Percentiles rank a stretch among this genome's conserved stretches.
These are phyloP conservation scores for Sporothrix humicola DNA, from an alignment of 2,329 filamentous ascomycete genomes.

Conservation along the genomic window DNA sequence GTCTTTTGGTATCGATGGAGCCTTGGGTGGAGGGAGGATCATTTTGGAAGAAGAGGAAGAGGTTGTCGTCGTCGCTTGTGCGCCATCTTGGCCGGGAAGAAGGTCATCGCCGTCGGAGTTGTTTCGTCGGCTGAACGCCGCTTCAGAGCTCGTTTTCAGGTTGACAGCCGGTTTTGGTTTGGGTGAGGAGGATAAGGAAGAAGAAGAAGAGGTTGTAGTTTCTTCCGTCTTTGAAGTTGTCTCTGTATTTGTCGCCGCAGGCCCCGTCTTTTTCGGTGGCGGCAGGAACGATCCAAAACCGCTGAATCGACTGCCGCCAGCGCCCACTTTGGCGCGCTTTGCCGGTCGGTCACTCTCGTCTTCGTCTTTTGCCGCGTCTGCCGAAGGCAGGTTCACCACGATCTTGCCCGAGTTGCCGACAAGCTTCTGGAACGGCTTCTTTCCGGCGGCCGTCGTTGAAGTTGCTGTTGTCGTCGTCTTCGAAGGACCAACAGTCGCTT, in stretches of 20 bases:
- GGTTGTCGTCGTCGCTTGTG: constrained; percentile 8
- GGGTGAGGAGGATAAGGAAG: constrained; percentile 36
- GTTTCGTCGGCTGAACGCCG: constrained; percentile 71
- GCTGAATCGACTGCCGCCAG: constrained; percentile 67
- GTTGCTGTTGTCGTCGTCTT: constrained; percentile 36
- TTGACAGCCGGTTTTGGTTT: constrained; percentile 67
- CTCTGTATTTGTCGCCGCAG: constrained; percentile 43
- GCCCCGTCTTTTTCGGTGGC: constrained; percentile 70
- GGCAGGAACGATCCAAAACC: constrained; percentile 88
- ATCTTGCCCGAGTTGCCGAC: constrained; percentile 88
- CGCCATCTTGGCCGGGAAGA: constrained; percentile 44
- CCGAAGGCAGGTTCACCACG: constrained; percentile 73
- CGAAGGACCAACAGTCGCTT: neutral
- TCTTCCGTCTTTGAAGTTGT: constrained; percentile 40
- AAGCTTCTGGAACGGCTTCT: constrained; percentile 76
- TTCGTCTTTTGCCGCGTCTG: constrained; percentile 44
- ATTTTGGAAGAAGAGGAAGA: constrained; percentile 35
- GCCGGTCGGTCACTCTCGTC: constrained; percentile 63
- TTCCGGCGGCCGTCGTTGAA: constrained; percentile 45
- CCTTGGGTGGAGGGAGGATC: constrained; percentile 50
- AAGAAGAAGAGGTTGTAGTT: neutral
- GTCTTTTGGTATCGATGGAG: constrained; percentile 59
- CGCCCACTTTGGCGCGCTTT: constrained; percentile 68
- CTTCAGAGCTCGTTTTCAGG: constrained; percentile 81
- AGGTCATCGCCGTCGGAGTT: constrained; percentile 44